Evolutionary conservation across 1,139 yeast species (phyloP), one percentile per base, ranked within the genome.

Genomic region (Kodamaea fungicola): DNA sequence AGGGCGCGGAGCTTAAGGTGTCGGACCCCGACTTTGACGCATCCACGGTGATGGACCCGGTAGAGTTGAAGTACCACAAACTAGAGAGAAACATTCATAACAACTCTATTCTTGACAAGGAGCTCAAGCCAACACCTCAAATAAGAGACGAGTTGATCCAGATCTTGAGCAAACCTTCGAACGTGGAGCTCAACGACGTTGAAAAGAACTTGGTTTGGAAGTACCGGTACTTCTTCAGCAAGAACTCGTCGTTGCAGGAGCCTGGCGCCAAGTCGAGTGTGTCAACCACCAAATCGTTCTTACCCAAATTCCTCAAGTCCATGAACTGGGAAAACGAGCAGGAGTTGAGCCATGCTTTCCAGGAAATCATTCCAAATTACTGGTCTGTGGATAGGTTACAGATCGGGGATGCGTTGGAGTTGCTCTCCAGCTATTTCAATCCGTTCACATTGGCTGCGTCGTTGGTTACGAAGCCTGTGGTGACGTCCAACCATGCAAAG

Each of bases 181-280:
- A 88, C 31, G 83, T 86, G 35, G 88, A 82, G 49, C 67, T 92
- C 33, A 74, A 82, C 6, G 90, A 85, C 38, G 80, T 84, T 52
- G 97, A 92, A 48, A 89, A 86, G 64, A 89, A 89, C 47, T 62
- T 89, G 50, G 74, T 94, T 12, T 92, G 97, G 97, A 86, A 86
- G 59, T 92, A 85, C 59, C 67, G 98, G 38, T 92, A 87, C 62
- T 90, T 83, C 57, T 73, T 90, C 39, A 76, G 92, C 32, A 80
- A 84, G 44, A 85, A 83, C 51, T 55, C 64, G 41, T 43, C 61
- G 2, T 44, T 52, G 21, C 55, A 52, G 21, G 60, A 42, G n/a
- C 37, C 44, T 2, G 43, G 39, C 16, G 41, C 35, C 2, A 43
- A 34, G 16, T 28, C 38, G 6, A 13, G 22, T 9, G 22, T 32